phyloP scores from a whole-genome alignment of 139 green algal genomes.

The Pleodorina starrii region DNA sequence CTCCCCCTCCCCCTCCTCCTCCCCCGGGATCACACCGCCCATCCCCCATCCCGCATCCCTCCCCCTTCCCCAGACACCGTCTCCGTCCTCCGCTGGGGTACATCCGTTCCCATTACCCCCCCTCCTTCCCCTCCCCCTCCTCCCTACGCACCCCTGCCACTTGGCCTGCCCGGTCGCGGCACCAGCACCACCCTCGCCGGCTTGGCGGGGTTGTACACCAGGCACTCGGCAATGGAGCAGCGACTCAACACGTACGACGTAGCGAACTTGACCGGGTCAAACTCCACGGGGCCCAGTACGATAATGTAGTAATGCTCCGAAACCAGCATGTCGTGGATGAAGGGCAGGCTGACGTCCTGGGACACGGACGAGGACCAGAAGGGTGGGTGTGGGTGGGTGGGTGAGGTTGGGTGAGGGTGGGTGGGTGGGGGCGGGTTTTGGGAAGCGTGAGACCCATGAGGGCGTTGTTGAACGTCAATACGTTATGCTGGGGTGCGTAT shows the following conservation, averaged over 20 bases:
- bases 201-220: constrained; percentile 50
- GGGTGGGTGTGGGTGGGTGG: background rate
- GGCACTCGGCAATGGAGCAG: constrained; percentile 67
- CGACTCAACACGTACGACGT: constrained; percentile 61
- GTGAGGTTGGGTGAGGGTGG: background rate
- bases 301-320: constrained; percentile 73
- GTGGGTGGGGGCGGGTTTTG: background rate
- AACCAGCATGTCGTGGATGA: constrained; percentile 73
- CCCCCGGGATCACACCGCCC: too few relatives aligned
- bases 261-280: constrained; percentile 41
- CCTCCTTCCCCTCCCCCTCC: background rate
- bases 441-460: too few relatives aligned
- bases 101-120: background rate
- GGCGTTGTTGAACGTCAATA: too few relatives aligned
- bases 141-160: constrained; percentile 17
- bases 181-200: constrained; percentile 55
- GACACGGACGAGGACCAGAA: too few relatives aligned
- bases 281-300: constrained; percentile 60
- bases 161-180: constrained; percentile 50
- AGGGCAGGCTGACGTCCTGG: constrained; percentile 50
- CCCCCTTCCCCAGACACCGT: too few relatives aligned
- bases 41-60: too few relatives aligned
- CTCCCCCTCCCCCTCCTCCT: too few relatives aligned
- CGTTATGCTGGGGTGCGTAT: too few relatives aligned
- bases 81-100: too few relatives aligned